Evolutionary conservation across 2,329 filamentous ascomycete genomes (phyloP).

Genomic region (Diaporthe nobilis): DNA sequence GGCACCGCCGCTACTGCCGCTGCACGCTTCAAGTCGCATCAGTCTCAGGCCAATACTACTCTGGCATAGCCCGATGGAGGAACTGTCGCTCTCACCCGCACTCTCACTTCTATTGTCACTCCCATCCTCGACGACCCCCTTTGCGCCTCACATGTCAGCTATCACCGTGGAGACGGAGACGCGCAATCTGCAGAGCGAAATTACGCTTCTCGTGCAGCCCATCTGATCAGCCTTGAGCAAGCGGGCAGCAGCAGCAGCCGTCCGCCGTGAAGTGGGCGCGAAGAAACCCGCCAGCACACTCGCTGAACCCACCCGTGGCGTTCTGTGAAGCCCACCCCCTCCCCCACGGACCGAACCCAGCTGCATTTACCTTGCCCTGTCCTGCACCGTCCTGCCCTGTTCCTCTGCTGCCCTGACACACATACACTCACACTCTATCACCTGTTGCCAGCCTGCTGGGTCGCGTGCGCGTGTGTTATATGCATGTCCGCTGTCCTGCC

Average conservation of each 20-base stretch:
- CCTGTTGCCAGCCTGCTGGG: background rate
- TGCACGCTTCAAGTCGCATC: background rate
- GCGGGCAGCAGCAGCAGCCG: background rate
- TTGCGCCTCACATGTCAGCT: constrained; percentile 20
- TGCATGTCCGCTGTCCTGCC: background rate
- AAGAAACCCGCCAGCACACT: background rate
- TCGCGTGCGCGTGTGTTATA: background rate
- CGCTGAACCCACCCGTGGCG: background rate
- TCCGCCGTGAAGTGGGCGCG: constrained; percentile 25
- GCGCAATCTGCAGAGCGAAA: constrained; percentile 39
- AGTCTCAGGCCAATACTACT: constrained; percentile 17
- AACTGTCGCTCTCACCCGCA: background rate
- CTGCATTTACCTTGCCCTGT: background rate
- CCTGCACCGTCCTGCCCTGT: constrained; percentile 3
- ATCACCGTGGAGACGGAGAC: constrained; percentile 35
- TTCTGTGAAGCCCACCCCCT: background rate
- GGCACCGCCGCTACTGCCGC: background rate
- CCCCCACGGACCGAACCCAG: background rate
- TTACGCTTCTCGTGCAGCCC: constrained; percentile 29
- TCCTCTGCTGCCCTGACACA: background rate
- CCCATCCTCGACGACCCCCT: background rate
- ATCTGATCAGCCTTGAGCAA: background rate
- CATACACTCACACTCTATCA: background rate
- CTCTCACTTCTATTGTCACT: background rate
- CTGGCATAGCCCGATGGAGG: background rate